A percentile compares a stretch with the other conserved stretches of the same genome.
Evolutionary conservation across 2,329 filamentous ascomycete species (phyloP).

Genomic region (Spiromastix sp.): DNA sequence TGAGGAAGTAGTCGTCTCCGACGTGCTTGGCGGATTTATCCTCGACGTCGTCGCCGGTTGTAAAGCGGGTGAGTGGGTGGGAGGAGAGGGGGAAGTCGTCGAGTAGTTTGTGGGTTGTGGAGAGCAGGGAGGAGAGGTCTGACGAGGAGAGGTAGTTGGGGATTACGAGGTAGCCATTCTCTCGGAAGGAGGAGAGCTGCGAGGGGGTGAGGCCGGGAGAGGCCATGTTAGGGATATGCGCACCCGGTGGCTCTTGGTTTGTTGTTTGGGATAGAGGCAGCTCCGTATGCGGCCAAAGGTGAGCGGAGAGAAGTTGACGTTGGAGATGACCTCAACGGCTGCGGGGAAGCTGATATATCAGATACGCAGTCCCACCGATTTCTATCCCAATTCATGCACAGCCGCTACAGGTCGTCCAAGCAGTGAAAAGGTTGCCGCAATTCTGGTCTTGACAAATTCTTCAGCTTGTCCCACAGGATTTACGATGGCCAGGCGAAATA

Average conservation of each 20-base stretch:
- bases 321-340: too few relatives aligned
- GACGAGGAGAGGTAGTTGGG: conserved; percentile 59
- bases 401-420: too few relatives aligned
- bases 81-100: conserved; percentile 64
- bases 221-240: background rate
- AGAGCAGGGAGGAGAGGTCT: conserved; percentile 58
- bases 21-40: conserved; percentile 55
- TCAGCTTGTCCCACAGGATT: too few relatives aligned
- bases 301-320: too few relatives aligned
- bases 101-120: conserved; percentile 66
- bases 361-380: too few relatives aligned
- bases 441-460: too few relatives aligned
- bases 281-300: too few relatives aligned
- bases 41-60: conserved; percentile 60
- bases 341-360: too few relatives aligned
- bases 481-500: too few relatives aligned
- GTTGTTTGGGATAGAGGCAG: background rate
- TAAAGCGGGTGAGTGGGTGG: conserved; percentile 91
- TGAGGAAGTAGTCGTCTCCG: conserved; percentile 89
- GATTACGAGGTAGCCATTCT: conserved; percentile 84
- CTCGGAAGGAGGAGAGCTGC: conserved; percentile 62
- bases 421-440: too few relatives aligned
- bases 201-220: conserved; percentile 47
- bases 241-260: background rate
- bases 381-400: too few relatives aligned